These are phyloP conservation scores for Sindora glabra DNA, from an alignment of 306 rosid genomes.

Conservation along the genomic window DNA sequence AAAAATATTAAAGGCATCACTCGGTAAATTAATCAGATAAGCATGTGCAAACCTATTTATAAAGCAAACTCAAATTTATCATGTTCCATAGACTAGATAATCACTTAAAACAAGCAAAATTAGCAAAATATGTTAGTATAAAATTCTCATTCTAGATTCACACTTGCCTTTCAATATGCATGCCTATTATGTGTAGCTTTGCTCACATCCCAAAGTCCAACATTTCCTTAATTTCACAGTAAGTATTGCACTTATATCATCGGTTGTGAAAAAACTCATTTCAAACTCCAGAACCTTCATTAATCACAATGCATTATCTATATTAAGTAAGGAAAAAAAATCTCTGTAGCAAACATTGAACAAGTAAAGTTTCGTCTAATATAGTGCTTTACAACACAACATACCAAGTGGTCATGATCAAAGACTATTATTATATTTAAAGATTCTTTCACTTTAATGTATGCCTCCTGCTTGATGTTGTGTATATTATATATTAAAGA, in stretches of 20 bases:
- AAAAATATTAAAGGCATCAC: neutral
- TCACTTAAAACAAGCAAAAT: neutral
- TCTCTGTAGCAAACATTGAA: slow-evolving; percentile 7
- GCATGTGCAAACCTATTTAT: neutral
- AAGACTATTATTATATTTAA: no score
- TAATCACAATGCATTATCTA: slow-evolving; percentile 10
- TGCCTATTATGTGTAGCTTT: slow-evolving; percentile 82
- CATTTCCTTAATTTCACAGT: slow-evolving; percentile 88
- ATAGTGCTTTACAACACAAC: slow-evolving; percentile 18
- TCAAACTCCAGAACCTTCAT: slow-evolving; percentile 93
- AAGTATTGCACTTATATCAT: slow-evolving; percentile 94
- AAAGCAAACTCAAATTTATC: neutral
- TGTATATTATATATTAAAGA: no score
- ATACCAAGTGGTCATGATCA: slow-evolving; percentile 87
- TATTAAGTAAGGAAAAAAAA: slow-evolving; percentile 16
- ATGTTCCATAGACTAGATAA: neutral
- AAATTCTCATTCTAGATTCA: neutral
- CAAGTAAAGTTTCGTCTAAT: neutral
- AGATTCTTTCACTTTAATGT: no score
- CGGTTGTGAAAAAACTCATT: slow-evolving; percentile 91
- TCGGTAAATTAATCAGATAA: no score
- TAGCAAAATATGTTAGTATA: neutral
- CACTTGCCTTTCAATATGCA: slow-evolving; percentile 99
- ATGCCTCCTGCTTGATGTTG: no score
- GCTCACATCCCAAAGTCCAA: slow-evolving; percentile 90